Conservation (phyloP, 164 flowering plant genomes). For the Liriodendron chinense region DNA sequence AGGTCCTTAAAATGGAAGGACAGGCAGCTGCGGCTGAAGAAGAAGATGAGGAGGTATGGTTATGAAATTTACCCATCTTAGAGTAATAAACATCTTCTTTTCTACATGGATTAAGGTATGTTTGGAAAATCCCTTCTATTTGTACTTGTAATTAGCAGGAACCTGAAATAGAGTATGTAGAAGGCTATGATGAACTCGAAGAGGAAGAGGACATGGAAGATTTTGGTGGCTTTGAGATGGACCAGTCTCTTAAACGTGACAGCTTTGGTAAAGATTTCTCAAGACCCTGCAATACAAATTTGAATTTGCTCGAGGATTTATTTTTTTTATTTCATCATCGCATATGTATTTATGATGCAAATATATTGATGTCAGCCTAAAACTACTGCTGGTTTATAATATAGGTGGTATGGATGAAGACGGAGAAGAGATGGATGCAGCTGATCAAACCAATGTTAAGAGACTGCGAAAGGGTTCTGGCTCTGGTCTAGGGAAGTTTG, state of each 20-base stretch:
- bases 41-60: constrained; percentile 46
- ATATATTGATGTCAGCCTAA: neutral
- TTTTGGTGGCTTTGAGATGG: constrained; percentile 47
- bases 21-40: constrained; percentile 25
- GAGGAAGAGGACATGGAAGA: constrained; percentile 96
- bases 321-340: neutral
- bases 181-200: constrained; percentile 79
- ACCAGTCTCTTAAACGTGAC: constrained; percentile 27
- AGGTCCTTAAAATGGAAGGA: constrained; percentile 46
- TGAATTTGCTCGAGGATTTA: neutral
- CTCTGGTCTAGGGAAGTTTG: constrained; percentile 26
- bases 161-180: constrained; percentile 68
- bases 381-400: constrained; percentile 2
- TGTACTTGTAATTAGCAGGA: constrained; percentile 37
- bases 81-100: neutral
- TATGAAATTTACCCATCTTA: neutral
- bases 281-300: neutral
- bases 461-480: constrained; percentile 32
- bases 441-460: constrained; percentile 23
- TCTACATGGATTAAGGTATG: neutral
- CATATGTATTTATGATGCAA: neutral
- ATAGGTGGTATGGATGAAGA: constrained; percentile 48
- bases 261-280: constrained; percentile 22
- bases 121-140: neutral
- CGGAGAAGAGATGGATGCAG: constrained; percentile 34